Conservation (phyloP, 2,329 filamentous ascomycete species). For the Fusarium torulosum region DNA sequence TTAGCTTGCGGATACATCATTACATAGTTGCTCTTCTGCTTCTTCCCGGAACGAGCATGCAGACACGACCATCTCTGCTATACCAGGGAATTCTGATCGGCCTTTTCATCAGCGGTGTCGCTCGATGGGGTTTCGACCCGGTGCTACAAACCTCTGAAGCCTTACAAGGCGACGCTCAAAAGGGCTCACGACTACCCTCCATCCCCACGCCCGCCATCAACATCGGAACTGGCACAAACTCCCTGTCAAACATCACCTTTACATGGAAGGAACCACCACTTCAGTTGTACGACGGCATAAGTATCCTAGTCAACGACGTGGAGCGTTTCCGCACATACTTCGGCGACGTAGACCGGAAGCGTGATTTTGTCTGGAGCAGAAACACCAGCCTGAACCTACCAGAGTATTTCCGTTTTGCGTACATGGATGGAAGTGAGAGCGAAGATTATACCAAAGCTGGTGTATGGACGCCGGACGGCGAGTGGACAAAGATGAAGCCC, state of each 20-base stretch:
- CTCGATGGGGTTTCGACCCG: constrained; percentile 92
- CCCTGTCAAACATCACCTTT: constrained; percentile 75
- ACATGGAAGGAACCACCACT: constrained; percentile 61
- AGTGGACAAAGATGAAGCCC: constrained; percentile 74
- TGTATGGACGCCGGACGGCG: constrained; percentile 72
- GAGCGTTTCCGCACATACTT: constrained; percentile 83
- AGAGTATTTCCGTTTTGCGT: constrained; percentile 84
- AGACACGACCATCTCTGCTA: constrained; percentile 84
- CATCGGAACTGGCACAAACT: constrained; percentile 52
- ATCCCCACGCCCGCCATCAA: constrained; percentile 63
- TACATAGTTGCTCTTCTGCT: constrained; percentile 91
- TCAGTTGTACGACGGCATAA: constrained; percentile 77
- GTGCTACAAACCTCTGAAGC: constrained; percentile 85
- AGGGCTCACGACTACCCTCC: constrained; percentile 71
- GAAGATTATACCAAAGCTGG: constrained; percentile 84
- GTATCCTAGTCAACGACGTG: constrained; percentile 86
- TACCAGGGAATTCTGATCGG: constrained; percentile 93
- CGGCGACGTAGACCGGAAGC: constrained; percentile 60
- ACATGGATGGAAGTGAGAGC: constrained; percentile 72
- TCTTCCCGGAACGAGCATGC: constrained; percentile 87
- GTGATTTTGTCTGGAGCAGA: constrained; percentile 71
- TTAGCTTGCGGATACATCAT: constrained; percentile 91
- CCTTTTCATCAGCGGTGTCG: constrained; percentile 90
- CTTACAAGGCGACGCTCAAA: constrained; percentile 76
- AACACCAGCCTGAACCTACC: constrained; percentile 60